Conservation (phyloP, 805 yeast genomes). For the Metschnikowia drakensbergensis region DNA sequence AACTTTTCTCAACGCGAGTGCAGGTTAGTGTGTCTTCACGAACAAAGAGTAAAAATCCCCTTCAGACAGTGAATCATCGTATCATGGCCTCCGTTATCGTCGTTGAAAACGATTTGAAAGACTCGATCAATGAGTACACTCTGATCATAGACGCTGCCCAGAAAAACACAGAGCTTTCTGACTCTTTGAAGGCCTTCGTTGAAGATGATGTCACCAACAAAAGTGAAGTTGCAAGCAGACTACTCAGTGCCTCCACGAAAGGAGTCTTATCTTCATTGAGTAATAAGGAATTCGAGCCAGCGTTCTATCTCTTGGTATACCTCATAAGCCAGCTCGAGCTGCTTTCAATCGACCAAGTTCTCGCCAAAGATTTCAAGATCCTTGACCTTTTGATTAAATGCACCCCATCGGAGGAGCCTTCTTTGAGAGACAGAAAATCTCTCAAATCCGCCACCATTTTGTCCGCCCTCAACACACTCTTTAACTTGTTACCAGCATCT, state of each 20-base stretch:
- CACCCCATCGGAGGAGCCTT: conserved; percentile 35
- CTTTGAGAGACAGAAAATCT: conserved; percentile 43
- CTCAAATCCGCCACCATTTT: conserved; percentile 40
- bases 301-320: conserved; percentile 40
- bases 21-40: conserved; percentile 4
- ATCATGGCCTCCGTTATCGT: conserved; percentile 41
- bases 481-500: conserved; percentile 38
- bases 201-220: conserved; percentile 27
- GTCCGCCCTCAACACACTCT: conserved; percentile 38
- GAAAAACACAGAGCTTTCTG: conserved; percentile 27
- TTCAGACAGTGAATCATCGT: conserved; percentile 5
- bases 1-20: conserved; percentile 17
- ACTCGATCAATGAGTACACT: conserved; percentile 38
- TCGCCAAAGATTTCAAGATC: conserved; percentile 24
- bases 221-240: conserved; percentile 24
- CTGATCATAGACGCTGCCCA: conserved; percentile 34
- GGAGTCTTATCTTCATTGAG: conserved; percentile 31
- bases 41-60: conserved; percentile 5
- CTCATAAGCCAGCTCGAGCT: conserved; percentile 31
- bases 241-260: conserved; percentile 28
- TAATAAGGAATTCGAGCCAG: conserved; percentile 44
- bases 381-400: conserved; percentile 27
- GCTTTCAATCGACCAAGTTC: conserved; percentile 21
- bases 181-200: conserved; percentile 22
- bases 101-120: conserved; percentile 40